These are phyloP conservation scores for Tricholomella constricta DNA, from an alignment of 768 basidiomycete species.

Conservation along the genomic window DNA sequence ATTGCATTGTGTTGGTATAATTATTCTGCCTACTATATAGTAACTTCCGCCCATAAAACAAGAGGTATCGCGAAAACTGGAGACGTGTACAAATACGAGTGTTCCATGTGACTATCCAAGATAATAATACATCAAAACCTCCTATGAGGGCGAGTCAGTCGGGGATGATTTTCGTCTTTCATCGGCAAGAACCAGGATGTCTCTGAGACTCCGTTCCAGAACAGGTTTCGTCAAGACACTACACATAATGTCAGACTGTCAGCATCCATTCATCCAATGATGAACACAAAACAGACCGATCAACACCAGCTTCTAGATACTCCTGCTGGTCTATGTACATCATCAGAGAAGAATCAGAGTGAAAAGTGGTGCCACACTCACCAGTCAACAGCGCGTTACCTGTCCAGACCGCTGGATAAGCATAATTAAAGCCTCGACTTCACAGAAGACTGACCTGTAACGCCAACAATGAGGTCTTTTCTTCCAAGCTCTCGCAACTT, in stretches of 20 bases:
- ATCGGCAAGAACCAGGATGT: conserved; percentile 47
- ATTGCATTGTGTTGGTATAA: background rate
- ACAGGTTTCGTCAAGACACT: conserved; percentile 85
- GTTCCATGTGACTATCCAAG: background rate
- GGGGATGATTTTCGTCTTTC: conserved; percentile 42
- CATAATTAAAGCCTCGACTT: background rate
- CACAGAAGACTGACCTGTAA: conserved; percentile 55
- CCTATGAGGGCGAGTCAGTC: conserved; percentile 11
- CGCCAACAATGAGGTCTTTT: conserved; percentile 79
- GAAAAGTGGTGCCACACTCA: conserved; percentile 24
- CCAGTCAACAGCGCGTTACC: conserved; percentile 57
- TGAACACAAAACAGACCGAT: conserved; percentile 51
- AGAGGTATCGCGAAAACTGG: background rate
- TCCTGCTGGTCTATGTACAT: conserved; percentile 65
- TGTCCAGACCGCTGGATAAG: conserved; percentile 17
- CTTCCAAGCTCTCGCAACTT: conserved; percentile 67
- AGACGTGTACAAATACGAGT: background rate
- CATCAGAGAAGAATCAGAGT: background rate
- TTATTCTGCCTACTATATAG: background rate
- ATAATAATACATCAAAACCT: conserved; percentile 6
- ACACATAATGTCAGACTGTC: conserved; percentile 12
- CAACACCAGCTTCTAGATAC: conserved; percentile 74
- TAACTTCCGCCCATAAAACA: background rate
- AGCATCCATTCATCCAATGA: background rate
- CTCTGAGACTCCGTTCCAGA: conserved; percentile 54